Conservation (phyloP, 164 flowering plant species). For the Tinospora cordifolia region DNA sequence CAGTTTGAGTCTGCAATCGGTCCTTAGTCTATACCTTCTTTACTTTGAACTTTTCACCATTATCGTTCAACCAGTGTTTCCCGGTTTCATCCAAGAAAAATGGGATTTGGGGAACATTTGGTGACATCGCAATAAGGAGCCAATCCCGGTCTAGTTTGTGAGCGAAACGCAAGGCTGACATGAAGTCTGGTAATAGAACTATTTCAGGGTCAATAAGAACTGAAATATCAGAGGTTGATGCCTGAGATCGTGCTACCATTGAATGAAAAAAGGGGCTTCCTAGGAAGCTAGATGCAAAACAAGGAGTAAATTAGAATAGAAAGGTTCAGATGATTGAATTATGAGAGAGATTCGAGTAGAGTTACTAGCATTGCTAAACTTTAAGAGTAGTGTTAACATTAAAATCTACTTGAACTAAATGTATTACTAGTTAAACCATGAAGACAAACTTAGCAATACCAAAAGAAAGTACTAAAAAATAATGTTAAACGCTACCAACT, state of each 20-base stretch:
- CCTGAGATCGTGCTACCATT: constrained; percentile 67
- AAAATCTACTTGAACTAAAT: neutral
- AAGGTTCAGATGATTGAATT: too few species aligned
- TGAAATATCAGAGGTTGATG: constrained; percentile 56
- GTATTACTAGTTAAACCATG: too few species aligned
- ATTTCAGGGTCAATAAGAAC: constrained; percentile 64
- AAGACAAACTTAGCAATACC: neutral
- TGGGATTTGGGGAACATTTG: constrained; percentile 44
- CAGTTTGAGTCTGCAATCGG: constrained; percentile 23
- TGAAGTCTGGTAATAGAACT: constrained; percentile 57
- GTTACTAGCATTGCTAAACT: too few species aligned
- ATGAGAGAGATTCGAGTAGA: neutral
- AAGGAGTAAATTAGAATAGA: neutral
- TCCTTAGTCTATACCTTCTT: constrained; percentile 53
- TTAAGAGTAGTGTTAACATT: too few species aligned
- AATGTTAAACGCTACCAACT: neutral
- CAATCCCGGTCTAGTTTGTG: constrained; percentile 65
- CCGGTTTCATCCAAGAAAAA: constrained; percentile 48
- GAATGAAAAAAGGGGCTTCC: constrained; percentile 94
- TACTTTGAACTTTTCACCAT: constrained; percentile 32
- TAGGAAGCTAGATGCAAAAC: constrained; percentile 46
- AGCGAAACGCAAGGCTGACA: constrained; percentile 48
- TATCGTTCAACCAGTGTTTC: constrained; percentile 42
- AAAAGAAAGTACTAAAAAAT: neutral
- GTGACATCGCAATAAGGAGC: constrained; percentile 62